Percentiles rank a stretch among this genome's conserved stretches.
Conservation (phyloP, 1,139 yeast species). For the Scheffersomyces titani region DNA sequence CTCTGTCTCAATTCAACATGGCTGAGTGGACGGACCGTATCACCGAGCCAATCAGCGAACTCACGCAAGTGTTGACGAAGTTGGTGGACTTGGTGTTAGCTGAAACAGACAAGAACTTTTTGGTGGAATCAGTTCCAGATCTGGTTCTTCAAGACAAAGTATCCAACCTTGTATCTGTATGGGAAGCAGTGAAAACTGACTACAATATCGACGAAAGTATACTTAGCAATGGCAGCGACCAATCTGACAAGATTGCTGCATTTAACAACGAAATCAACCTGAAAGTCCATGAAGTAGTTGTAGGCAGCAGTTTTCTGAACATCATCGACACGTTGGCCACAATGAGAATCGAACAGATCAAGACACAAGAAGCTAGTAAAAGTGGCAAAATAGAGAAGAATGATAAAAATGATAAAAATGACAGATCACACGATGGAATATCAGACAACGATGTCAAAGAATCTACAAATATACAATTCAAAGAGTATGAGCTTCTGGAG, state of each 20-base stretch:
- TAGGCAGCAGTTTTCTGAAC: constrained; percentile 20
- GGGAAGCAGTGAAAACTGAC: constrained; percentile 2
- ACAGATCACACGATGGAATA: background rate
- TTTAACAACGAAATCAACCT: constrained; percentile 21
- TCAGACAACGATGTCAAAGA: background rate
- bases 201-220: constrained; percentile 6
- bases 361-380: background rate
- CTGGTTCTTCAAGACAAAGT: background rate
- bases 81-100: background rate
- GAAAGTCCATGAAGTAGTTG: constrained; percentile 18
- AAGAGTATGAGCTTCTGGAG: constrained; percentile 1
- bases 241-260: constrained; percentile 9
- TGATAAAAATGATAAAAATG: background rate
- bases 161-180: background rate
- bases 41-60: background rate
- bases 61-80: background rate
- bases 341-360: constrained; percentile 4
- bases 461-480: background rate
- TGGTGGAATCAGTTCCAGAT: background rate
- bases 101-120: background rate
- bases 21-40: background rate
- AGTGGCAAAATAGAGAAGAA: background rate
- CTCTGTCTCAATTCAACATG: background rate
- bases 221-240: constrained; percentile 3
- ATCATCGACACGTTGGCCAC: constrained; percentile 9